A percentile compares a stretch with the other conserved stretches of the same genome.
phyloP scores from a whole-genome alignment of 768 basidiomycete genomes.

The Pisolithus sp. region DNA sequence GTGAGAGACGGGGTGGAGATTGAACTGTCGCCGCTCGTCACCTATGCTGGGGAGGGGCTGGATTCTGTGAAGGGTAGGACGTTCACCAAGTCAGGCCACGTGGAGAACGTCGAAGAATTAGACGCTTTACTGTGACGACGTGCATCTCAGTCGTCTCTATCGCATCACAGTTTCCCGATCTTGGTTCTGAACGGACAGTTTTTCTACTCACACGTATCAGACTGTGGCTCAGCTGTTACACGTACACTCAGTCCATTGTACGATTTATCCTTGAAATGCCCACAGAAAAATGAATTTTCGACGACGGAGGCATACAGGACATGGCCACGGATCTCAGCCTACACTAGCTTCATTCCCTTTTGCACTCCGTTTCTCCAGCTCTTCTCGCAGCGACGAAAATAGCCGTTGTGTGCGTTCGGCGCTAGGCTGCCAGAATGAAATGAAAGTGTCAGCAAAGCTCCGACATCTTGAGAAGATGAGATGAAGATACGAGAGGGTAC shows the following conservation, averaged over 20 bases:
- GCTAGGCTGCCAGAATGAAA: slow-evolving; percentile 49
- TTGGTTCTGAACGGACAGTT: not conserved
- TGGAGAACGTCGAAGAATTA: slow-evolving; percentile 60
- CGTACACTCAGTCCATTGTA: not conserved
- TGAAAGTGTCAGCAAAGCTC: not conserved
- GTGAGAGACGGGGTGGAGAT: slow-evolving; percentile 75
- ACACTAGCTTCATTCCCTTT: slow-evolving; percentile 39
- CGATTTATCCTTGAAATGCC: not conserved
- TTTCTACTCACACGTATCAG: not conserved
- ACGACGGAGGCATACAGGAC: no score
- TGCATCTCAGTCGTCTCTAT: not conserved
- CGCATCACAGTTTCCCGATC: slow-evolving; percentile 1
- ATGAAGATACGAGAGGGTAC: not conserved
- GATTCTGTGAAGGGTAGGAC: slow-evolving; percentile 70
- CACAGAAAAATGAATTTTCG: no score
- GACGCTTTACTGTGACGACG: slow-evolving; percentile 50
- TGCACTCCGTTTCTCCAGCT: slow-evolving; percentile 64
- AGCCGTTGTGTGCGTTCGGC: slow-evolving; percentile 78
- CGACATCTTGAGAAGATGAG: not conserved
- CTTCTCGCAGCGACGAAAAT: slow-evolving; percentile 76
- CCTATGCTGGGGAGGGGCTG: slow-evolving; percentile 90
- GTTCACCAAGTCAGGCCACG: slow-evolving; percentile 70
- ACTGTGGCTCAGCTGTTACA: not conserved
- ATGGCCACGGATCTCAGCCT: slow-evolving; percentile 17
- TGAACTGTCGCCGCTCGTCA: slow-evolving; percentile 83